phyloP scores from a whole-genome alignment of 2,329 filamentous ascomycete genomes.

The Botrytis porri region DNA sequence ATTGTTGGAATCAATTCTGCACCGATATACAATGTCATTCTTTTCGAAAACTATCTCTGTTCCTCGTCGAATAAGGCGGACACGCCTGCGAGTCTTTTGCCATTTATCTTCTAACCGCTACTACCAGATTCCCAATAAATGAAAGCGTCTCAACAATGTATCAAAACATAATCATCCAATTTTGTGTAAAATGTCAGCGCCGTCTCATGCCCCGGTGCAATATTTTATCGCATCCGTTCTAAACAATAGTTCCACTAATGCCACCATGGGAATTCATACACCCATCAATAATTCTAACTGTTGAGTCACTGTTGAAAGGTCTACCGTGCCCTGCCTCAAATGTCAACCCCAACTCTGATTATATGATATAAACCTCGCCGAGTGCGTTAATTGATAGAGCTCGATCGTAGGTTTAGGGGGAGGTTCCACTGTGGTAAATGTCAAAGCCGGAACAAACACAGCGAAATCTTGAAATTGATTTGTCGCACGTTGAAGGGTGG shows the following conservation, averaged over 20 bases:
- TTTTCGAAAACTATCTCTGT: background rate
- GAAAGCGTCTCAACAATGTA: background rate
- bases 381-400: background rate
- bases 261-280: background rate
- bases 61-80: background rate
- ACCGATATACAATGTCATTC: background rate
- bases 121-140: background rate
- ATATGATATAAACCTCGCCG: background rate
- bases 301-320: background rate
- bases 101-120: background rate
- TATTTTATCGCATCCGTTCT: fast-evolving
- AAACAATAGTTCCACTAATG: background rate
- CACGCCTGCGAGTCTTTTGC: background rate
- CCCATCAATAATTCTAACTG: background rate
- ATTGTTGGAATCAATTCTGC: too few relatives aligned
- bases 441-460: background rate
- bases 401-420: background rate
- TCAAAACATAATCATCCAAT: background rate
- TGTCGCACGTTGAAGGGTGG: background rate
- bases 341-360: background rate
- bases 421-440: background rate
- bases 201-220: fast-evolving
- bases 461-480: background rate
- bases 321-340: fast-evolving
- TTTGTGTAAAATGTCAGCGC: background rate